phyloP scores from a whole-genome alignment of 495 filamentous ascomycete species.

The Talaromyces proteolyticus region DNA sequence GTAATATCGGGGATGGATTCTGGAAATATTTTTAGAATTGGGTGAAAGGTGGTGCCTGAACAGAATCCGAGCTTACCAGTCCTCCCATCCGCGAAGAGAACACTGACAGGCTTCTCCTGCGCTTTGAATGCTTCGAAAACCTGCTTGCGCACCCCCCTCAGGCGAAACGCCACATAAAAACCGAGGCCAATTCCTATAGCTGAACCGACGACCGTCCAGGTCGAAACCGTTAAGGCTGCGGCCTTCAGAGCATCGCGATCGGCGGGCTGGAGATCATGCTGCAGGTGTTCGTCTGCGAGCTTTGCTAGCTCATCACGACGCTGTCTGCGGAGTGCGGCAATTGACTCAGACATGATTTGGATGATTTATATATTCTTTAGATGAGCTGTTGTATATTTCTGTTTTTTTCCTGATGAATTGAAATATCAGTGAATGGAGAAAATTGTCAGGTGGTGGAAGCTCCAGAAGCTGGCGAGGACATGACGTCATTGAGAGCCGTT shows the following conservation, averaged over 20 bases:
- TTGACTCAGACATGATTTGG: constrained; percentile 35
- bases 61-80: constrained; percentile 48
- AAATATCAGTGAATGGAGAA: no score
- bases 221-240: constrained; percentile 46
- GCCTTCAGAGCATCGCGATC: constrained; percentile 53
- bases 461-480: no score
- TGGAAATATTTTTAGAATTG: constrained; percentile 15
- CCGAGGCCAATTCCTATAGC: constrained; percentile 54
- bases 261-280: constrained; percentile 51
- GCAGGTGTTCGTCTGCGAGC: constrained; percentile 57
- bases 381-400: no score
- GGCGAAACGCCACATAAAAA: constrained; percentile 48
- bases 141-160: constrained; percentile 45
- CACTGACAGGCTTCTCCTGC: constrained; percentile 49
- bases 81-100: constrained; percentile 56
- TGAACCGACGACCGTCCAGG: constrained; percentile 51
- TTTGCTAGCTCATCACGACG: constrained; percentile 46
- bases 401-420: no score
- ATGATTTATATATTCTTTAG: no score
- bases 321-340: constrained; percentile 50
- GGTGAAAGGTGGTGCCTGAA: neutral
- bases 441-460: no score
- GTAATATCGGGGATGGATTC: constrained; percentile 59
- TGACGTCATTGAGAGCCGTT: no score
- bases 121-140: constrained; percentile 57